Evolutionary conservation across 495 filamentous ascomycete genomes (phyloP).

Genomic region (Penicillium taxi): DNA sequence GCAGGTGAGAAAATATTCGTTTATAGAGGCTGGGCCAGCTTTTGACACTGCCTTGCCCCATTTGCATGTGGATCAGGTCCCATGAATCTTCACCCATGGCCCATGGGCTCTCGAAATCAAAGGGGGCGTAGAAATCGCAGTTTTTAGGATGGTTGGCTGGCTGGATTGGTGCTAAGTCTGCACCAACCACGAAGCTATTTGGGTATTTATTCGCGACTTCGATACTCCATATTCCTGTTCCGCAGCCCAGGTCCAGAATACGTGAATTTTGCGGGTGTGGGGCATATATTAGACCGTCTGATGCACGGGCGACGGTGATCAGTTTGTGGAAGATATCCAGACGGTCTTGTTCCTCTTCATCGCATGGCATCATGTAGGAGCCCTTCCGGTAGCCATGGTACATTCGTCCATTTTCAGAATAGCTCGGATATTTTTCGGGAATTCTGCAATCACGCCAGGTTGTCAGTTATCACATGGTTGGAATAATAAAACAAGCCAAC

Average conservation of each 20-base stretch:
- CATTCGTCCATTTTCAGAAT: slow-evolving; percentile 41
- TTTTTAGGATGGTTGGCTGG: slow-evolving; percentile 65
- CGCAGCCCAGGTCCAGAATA: slow-evolving; percentile 78
- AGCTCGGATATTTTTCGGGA: slow-evolving; percentile 24
- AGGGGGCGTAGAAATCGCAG: slow-evolving; percentile 55
- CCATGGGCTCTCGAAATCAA: slow-evolving; percentile 82
- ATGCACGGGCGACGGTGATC: slow-evolving; percentile 57
- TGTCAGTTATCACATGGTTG: background rate
- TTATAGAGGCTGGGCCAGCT: slow-evolving; percentile 71
- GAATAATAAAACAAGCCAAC: background rate
- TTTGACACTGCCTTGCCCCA: slow-evolving; percentile 70
- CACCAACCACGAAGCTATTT: slow-evolving; percentile 56
- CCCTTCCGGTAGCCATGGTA: slow-evolving; percentile 45
- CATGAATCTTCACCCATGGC: slow-evolving; percentile 64
- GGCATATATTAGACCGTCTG: slow-evolving; percentile 44
- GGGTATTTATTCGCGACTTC: slow-evolving; percentile 68
- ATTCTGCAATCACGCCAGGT: slow-evolving; percentile 18
- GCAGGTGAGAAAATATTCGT: slow-evolving; percentile 69
- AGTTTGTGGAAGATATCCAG: slow-evolving; percentile 74
- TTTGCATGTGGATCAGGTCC: slow-evolving; percentile 80
- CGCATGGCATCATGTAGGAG: slow-evolving; percentile 45
- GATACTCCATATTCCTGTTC: slow-evolving; percentile 88
- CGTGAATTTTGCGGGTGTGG: slow-evolving; percentile 43
- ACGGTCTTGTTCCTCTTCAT: slow-evolving; percentile 60
- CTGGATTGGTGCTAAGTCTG: slow-evolving; percentile 76